Conservation (phyloP, 306 rosid species). For the Cucurbita moschata region DNA sequence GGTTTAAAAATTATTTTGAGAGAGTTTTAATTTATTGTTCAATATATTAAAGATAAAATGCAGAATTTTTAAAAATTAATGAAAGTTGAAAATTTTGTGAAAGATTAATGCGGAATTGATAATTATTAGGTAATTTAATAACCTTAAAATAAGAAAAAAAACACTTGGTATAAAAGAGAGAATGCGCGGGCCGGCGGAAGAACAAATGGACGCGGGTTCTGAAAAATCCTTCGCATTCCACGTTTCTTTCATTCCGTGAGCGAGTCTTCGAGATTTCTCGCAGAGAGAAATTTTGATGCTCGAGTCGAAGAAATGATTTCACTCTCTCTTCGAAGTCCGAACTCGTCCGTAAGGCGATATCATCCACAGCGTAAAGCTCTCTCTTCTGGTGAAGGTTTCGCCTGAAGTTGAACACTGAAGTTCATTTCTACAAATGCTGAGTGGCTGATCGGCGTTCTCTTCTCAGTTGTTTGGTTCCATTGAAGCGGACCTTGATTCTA, state of each 20-base stretch:
- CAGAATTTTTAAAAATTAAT: too few species aligned
- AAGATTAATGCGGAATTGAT: too few species aligned
- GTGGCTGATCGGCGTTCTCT: not conserved
- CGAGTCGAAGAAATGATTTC: not conserved
- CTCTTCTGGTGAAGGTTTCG: not conserved
- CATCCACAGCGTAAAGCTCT: not conserved
- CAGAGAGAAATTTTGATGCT: not conserved
- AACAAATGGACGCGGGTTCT: not conserved
- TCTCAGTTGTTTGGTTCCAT: conserved; percentile 2
- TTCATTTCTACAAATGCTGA: not conserved
- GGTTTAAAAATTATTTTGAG: too few species aligned
- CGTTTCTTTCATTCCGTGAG: not conserved
- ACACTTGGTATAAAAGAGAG: too few species aligned
- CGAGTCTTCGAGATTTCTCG: not conserved
- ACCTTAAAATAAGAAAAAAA: too few species aligned
- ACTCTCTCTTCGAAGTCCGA: not conserved
- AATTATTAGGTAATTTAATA: too few species aligned
- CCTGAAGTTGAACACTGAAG: not conserved
- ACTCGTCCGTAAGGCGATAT: not conserved
- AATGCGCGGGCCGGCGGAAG: not conserved
- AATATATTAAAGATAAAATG: too few species aligned
- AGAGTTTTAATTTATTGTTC: too few species aligned
- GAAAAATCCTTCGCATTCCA: not conserved
- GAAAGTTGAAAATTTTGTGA: too few species aligned
- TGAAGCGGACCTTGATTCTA: not conserved